A percentile compares a stretch with the other conserved stretches of the same genome.
phyloP scores from a whole-genome alignment of 148 eudicot genomes.

The Chenopodium quinoa region DNA sequence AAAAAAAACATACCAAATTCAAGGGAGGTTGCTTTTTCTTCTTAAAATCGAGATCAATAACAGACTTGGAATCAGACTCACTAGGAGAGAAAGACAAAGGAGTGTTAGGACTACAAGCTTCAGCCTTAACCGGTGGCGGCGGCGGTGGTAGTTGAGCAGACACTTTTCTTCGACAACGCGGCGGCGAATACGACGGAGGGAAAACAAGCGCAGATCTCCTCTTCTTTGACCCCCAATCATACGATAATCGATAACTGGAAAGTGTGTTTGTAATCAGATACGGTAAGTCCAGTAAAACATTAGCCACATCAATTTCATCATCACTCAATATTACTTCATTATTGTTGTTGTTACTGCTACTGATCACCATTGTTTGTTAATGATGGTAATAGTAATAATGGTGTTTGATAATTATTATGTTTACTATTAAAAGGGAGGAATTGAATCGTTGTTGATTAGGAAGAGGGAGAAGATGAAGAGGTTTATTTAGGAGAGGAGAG shows the following conservation, averaged over 20 bases:
- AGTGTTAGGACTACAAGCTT: constrained; percentile 18
- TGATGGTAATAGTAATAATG: too few relatives aligned
- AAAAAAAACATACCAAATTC: background rate
- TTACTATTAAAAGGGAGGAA: too few relatives aligned
- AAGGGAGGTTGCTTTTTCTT: background rate
- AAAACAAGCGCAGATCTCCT: constrained; percentile 5
- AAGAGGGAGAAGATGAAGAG: too few relatives aligned
- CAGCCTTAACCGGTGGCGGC: background rate
- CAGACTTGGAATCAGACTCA: background rate
- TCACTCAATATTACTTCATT: background rate
- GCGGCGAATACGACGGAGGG: background rate
- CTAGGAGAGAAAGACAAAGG: constrained; percentile 13
- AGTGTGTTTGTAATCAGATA: background rate
- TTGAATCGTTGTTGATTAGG: too few relatives aligned
- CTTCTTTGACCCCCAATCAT: constrained; percentile 15
- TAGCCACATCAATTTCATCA: constrained; percentile 11
- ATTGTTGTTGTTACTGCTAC: background rate
- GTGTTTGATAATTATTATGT: too few relatives aligned
- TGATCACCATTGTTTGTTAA: background rate
- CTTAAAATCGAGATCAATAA: background rate
- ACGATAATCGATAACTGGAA: background rate
- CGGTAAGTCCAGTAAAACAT: constrained; percentile 7
- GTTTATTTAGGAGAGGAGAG: background rate
- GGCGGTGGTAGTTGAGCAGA: too few relatives aligned
- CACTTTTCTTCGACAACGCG: background rate